Percentiles rank a stretch among this genome's conserved stretches.
Conservation (phyloP, 2,329 filamentous ascomycete genomes). For the Diplocarpon mali region DNA sequence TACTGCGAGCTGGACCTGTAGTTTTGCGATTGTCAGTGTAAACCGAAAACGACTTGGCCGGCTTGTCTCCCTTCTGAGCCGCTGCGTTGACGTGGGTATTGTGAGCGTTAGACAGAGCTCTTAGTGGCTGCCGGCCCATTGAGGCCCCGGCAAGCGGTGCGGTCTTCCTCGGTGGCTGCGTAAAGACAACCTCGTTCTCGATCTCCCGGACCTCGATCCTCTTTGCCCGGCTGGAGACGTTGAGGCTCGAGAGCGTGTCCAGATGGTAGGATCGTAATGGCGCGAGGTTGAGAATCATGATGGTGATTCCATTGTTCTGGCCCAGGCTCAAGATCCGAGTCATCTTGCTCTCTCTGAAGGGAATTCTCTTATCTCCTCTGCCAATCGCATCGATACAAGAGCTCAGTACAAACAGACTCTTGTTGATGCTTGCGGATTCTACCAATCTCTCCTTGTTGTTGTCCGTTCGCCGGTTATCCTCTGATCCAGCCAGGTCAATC, state of each 20-base stretch:
- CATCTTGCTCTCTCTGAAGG: constrained; percentile 63
- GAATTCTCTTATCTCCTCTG: constrained; percentile 62
- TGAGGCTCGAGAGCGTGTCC: constrained; percentile 85
- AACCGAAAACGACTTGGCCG: constrained; percentile 74
- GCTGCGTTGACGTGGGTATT: constrained; percentile 56
- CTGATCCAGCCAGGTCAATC: constrained; percentile 90
- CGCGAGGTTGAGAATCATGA: constrained; percentile 94
- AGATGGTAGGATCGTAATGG: constrained; percentile 87
- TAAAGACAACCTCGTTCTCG: constrained; percentile 89
- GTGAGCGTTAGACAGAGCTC: constrained; percentile 63
- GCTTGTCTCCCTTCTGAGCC: constrained; percentile 53
- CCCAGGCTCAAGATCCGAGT: constrained; percentile 84
- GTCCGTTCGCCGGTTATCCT: constrained; percentile 88
- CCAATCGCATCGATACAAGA: constrained; percentile 95
- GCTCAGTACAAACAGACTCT: constrained; percentile 85
- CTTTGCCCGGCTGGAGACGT: constrained; percentile 91
- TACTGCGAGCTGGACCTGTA: constrained; percentile 25
- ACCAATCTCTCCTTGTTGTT: constrained; percentile 86
- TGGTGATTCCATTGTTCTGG: constrained; percentile 87
- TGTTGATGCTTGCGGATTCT: constrained; percentile 97
- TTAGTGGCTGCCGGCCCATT: constrained; percentile 61
- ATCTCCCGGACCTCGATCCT: constrained; percentile 93
- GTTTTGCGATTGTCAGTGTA: constrained; percentile 63
- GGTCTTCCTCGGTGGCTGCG: constrained; percentile 52
- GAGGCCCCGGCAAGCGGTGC: constrained; percentile 31